Evolutionary conservation across 2,329 filamentous ascomycete species (phyloP), one percentile per base, ranked within the genome.

Genomic region (Thelonectria rubi): DNA sequence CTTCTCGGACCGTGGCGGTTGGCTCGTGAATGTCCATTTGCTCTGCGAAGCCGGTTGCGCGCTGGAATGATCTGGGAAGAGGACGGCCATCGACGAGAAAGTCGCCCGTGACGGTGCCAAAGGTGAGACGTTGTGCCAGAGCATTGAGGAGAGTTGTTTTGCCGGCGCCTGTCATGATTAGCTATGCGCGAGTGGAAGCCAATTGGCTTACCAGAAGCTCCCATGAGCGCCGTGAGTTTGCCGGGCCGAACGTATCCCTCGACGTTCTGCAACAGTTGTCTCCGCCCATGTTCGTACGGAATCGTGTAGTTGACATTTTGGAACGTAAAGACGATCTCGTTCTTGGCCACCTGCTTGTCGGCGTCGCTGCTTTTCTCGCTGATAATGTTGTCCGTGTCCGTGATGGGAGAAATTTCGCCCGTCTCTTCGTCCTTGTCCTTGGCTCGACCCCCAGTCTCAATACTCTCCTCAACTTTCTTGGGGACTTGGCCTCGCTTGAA

Each of bases 191-290:
- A 46, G 8, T 6, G 2, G 26, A 30, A 30, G 58, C 14, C 6
- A 20, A 3, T 7, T 37, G 24, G 50, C 68, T 69, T 74, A 72
- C 77, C 80, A 43, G 81, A 82, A 20, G 81, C 80, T 37, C 82
- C 90, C 91, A 94, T 94, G 0, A 94, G 82, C 9, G 91, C 92
- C 10, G 91, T 94, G 51, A 94, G 77, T 54, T 90, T 93, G 32
- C 92, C 92, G 1, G 92, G 92, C 63, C 92, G 91, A 45, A 95
- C 91, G 82, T 89, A 94, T n/a, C 92, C 92, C 69, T 94, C 88
- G 1, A 94, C 89, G 62, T 93, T 84, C 62, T 93, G 86, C 18
- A 95, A 79, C 55, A 95, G 84, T 50, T 88, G 86, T 18, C 90
- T 84, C n/a, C 84, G 78, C 52, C 91, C 86, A 3, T 82, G 82